phyloP scores from a whole-genome alignment of 2,329 filamentous ascomycete species.

The Elsinoe batatas region DNA sequence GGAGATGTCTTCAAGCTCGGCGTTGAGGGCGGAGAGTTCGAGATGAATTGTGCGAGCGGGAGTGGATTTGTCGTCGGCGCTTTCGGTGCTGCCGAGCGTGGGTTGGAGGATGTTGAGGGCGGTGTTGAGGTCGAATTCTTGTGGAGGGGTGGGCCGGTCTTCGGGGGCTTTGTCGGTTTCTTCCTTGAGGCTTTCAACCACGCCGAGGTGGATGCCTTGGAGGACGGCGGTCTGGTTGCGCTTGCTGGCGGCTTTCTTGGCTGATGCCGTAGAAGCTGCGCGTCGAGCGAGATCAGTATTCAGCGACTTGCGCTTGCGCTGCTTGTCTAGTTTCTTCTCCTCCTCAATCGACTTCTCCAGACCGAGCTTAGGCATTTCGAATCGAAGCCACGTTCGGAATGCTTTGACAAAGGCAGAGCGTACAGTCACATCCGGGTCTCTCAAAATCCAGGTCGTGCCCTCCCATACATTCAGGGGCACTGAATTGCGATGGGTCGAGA shows the following conservation, averaged over 20 bases:
- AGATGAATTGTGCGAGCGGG: slow-evolving; percentile 15
- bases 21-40: slow-evolving; percentile 24
- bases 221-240: slow-evolving; percentile 11
- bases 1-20: slow-evolving; percentile 13
- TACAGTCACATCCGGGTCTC: slow-evolving; percentile 67
- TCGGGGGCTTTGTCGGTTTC: background rate
- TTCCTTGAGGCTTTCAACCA: slow-evolving; percentile 2
- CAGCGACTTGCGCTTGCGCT: slow-evolving; percentile 28
- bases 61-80: background rate
- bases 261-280: background rate
- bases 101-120: background rate
- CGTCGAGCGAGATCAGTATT: slow-evolving; percentile 33
- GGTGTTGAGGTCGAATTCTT: slow-evolving; percentile 7
- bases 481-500: slow-evolving; percentile 48
- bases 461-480: slow-evolving; percentile 82
- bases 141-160: background rate
- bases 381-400: slow-evolving; percentile 63
- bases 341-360: slow-evolving; percentile 53
- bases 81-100: background rate
- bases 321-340: slow-evolving; percentile 30
- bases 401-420: slow-evolving; percentile 79
- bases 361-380: slow-evolving; percentile 48
- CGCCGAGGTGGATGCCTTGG: slow-evolving; percentile 3
- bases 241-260: slow-evolving; percentile 11
- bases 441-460: slow-evolving; percentile 86